Evolutionary conservation across 2,329 filamentous ascomycete species (phyloP).

Genomic region (Talaromyces piceae): DNA sequence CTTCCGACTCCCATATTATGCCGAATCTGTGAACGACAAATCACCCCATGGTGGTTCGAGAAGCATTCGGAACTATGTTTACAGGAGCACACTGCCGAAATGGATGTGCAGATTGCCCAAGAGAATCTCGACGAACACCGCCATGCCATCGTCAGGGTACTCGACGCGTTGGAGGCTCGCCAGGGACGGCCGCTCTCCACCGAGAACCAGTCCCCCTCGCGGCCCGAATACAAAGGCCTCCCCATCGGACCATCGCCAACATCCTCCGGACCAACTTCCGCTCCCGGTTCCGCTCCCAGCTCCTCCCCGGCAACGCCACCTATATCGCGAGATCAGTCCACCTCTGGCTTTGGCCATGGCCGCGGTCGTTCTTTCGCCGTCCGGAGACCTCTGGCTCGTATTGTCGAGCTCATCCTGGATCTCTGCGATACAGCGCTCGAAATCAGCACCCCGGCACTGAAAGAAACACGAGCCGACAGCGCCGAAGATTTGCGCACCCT

Average conservation of each 20-base stretch:
- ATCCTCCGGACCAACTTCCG: conserved; percentile 63
- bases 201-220: conserved; percentile 38
- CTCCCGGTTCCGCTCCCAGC: conserved; percentile 62
- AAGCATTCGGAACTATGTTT: conserved; percentile 95
- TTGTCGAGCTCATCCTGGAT: conserved; percentile 90
- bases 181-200: conserved; percentile 35
- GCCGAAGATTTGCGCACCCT: conserved; percentile 78
- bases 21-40: conserved; percentile 94
- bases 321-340: conserved; percentile 61
- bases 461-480: conserved; percentile 61
- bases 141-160: conserved; percentile 86
- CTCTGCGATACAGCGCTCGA: conserved; percentile 93
- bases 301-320: conserved; percentile 58
- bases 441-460: conserved; percentile 88
- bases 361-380: conserved; percentile 85
- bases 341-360: conserved; percentile 64
- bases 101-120: conserved; percentile 95
- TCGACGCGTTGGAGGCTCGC: conserved; percentile 76
- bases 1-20: conserved; percentile 82
- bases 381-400: conserved; percentile 78
- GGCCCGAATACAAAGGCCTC: conserved; percentile 80
- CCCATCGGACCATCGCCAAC: conserved; percentile 67
- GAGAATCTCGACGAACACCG: conserved; percentile 88
- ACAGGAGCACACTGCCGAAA: conserved; percentile 91
- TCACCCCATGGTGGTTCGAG: conserved; percentile 99